A percentile compares a stretch with the other conserved stretches of the same genome.
Evolutionary conservation across 108 stramenopile genomes (phyloP).

Genomic region (Pseudonitzschia multiseries): DNA sequence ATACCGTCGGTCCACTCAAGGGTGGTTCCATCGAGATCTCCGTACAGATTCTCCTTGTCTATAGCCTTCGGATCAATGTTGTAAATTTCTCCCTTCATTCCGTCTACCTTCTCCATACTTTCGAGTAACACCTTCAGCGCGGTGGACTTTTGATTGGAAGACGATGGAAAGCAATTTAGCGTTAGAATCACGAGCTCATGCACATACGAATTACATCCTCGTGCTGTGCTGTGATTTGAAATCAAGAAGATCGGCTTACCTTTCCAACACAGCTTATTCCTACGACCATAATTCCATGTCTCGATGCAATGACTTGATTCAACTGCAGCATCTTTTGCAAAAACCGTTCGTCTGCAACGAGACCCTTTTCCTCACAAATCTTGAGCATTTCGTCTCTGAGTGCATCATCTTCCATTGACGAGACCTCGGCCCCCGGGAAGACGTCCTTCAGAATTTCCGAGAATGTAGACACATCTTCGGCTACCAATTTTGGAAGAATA

Average conservation of each 20-base stretch:
- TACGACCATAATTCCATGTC: conserved; percentile 96
- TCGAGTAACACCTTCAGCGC: conserved; percentile 78
- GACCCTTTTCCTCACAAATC: conserved; percentile 62
- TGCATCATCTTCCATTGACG: conserved; percentile 79
- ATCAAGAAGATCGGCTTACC: not conserved
- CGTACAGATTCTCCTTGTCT: conserved; percentile 91
- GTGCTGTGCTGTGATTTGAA: too few relatives aligned
- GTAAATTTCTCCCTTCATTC: conserved; percentile 87
- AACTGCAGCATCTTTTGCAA: conserved; percentile 96
- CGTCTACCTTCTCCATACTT: conserved; percentile 84
- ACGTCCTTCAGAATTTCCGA: conserved; percentile 79
- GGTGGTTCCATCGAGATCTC: conserved; percentile 94
- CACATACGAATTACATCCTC: too few relatives aligned
- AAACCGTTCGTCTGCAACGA: conserved; percentile 75
- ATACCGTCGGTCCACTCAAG: conserved; percentile 99
- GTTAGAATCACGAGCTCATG: too few relatives aligned
- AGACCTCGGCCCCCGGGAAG: conserved; percentile 85
- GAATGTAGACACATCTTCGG: conserved; percentile 88
- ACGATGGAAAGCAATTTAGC: conserved; percentile 47
- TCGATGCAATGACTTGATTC: conserved; percentile 91
- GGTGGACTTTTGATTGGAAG: conserved; percentile 32
- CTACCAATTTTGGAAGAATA: conserved; percentile 96
- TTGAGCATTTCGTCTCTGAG: conserved; percentile 62
- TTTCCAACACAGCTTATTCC: conserved; percentile 83
- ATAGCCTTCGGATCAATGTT: conserved; percentile 97